Base-by-base conservation (phyloP, 2,329 filamentous ascomycete genomes). In the Cryoendolithus antarcticus region DNA sequence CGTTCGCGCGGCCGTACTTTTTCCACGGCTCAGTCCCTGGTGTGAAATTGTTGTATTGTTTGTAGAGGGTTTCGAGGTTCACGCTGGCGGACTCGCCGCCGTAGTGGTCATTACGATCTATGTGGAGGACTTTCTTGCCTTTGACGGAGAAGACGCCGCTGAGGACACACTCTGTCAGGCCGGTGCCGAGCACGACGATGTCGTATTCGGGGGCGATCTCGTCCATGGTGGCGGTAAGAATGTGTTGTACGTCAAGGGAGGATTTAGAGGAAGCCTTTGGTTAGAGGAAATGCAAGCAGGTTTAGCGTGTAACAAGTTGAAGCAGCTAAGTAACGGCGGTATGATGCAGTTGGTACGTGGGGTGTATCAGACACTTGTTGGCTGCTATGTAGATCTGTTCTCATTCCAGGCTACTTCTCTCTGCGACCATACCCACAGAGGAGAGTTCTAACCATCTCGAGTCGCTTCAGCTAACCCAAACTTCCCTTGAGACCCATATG, bases 181-280 rank as follows among this genome's bases (percentile, higher is more conserved):
- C 89, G 64, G 91, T 98, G 74, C 91, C 91, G 63, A 98, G 78
- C 62, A 98, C 91, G 62, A 98, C 79, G 65, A 95, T 85, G 75
- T 98, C 91, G 75, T 98, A 98, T 68, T 95, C 88, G 62, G 86
- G 84, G 53, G 88, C 86, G 62, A 98, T 94, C 68, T 96, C 91
- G 62, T 96, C 91, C 91, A 96, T 96, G 67, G 47, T 74, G 66
- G 48, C 44, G 47, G 45, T 37, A 11, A 12, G 34, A 12, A 27
- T 35, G 15, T 6, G 24, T 36, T 11, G 29, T 11, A 40, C 33
- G 33, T 36, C 33, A 29, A 34, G 32, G 13, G 35, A 41, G 30
- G 30, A 15, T 12, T 33, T 35, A 30, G 34, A 32, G 36, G 30
- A 35, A 40, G 38, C 24, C 6, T 27, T 27, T 27, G 24, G 3